Evolutionary conservation across 1,284 basidiomycete genomes (phyloP), one percentile per base, ranked within the genome.

Genomic region (Ceratobasidium theobromae): DNA sequence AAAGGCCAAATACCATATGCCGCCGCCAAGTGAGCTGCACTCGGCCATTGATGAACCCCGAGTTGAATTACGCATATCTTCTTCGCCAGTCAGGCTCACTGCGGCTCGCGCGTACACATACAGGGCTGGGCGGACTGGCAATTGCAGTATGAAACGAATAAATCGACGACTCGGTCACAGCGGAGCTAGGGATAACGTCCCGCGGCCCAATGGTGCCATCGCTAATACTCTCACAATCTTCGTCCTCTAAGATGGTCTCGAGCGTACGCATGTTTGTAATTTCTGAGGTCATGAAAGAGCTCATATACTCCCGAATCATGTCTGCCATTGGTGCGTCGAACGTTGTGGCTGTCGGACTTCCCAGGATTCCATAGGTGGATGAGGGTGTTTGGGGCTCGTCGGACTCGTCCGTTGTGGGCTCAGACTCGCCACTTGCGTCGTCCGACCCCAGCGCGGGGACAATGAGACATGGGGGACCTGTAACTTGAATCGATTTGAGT

Each of bases 241-340:
- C 60, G 48, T 64, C 60, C 38, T 64, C 60, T 14, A 52, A 28
- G 16, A 64, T 64, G 3, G 60, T 64, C n/a, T 64, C 60, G 14
- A 64, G 25, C 12, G 48, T 64, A 14, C 60, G 32, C 38, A 64
- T 52, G 27, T 64, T 64, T n/a, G 27, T 21, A 25, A 64, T 52
- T 23, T 51, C 48, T 3, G 35, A 25, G 32, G 18, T 38, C 3
- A 48, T 35, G 27, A 40, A 64, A 21, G 43, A 8, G 5, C 18
- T 9, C 6, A 45, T 21, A n/a, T 45, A 45, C 6, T 40, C 60
- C 48, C 23, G 25, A 3, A 64, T 27, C 6, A n/a, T 40, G 4
- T 52, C 48, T 9, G 48, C 3, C 2, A 27, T 52, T 3, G 49
- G 14, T 1, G 48, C 4, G 14, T 64, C 60, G 38, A 41, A 52